Conservation (phyloP, 1,139 yeast species). For the Scheffersomyces parashehatae region DNA sequence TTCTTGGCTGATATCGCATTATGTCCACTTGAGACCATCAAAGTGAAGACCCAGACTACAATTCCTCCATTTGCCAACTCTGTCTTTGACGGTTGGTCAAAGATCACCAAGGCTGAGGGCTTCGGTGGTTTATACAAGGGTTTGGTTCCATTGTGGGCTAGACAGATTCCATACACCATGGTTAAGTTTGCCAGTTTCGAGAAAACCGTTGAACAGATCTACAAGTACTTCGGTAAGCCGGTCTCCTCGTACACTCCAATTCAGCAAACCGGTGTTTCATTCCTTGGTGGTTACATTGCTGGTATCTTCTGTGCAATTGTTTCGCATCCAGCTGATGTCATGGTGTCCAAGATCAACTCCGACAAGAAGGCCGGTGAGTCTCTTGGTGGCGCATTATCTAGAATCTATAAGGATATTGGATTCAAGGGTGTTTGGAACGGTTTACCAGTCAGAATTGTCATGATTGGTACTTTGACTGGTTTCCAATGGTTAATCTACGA, state of each 20-base stretch:
- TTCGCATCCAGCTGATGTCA: slow-evolving; percentile 96
- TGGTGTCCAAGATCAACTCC: slow-evolving; percentile 89
- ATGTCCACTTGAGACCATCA: slow-evolving; percentile 93
- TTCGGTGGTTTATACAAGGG: slow-evolving; percentile 80
- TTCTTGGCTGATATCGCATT: slow-evolving; percentile 84
- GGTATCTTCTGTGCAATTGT: slow-evolving; percentile 94
- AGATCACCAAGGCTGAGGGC: slow-evolving; percentile 68
- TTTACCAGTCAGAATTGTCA: slow-evolving; percentile 85
- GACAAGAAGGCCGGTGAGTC: slow-evolving; percentile 70
- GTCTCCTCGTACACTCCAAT: slow-evolving; percentile 40
- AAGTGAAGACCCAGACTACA: slow-evolving; percentile 90
- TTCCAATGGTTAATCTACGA: slow-evolving; percentile 96
- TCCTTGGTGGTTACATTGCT: slow-evolving; percentile 92
- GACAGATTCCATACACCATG: slow-evolving; percentile 97
- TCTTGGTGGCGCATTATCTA: slow-evolving; percentile 61
- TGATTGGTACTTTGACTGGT: slow-evolving; percentile 97
- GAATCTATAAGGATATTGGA: slow-evolving; percentile 82
- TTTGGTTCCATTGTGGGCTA: slow-evolving; percentile 84
- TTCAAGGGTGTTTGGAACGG: slow-evolving; percentile 94
- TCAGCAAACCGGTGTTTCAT: slow-evolving; percentile 91
- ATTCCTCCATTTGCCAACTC: slow-evolving; percentile 75
- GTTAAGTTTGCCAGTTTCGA: slow-evolving; percentile 93
- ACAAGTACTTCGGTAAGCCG: slow-evolving; percentile 50
- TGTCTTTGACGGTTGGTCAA: slow-evolving; percentile 66
- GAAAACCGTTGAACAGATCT: slow-evolving; percentile 76